phyloP scores from a whole-genome alignment of 352 stramenopile genomes.

The Globisporangium acanthophoron region DNA sequence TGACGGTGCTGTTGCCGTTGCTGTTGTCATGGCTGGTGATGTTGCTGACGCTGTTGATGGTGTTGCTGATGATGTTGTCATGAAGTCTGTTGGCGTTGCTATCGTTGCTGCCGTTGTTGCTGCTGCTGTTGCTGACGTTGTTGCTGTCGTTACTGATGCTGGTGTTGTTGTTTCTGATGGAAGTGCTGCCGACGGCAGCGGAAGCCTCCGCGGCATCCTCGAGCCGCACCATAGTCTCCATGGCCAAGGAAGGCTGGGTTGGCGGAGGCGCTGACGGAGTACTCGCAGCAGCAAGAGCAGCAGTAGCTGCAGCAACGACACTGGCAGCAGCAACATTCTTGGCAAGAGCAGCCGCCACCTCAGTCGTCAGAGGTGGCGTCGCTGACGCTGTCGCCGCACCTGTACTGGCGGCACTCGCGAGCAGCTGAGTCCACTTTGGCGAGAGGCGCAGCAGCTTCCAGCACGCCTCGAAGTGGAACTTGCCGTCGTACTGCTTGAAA shows the following conservation, averaged over 20 bases:
- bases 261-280: no score
- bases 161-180: not conserved
- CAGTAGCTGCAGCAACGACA: not conserved
- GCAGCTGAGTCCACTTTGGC: constrained; percentile 57
- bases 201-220: constrained; percentile 3
- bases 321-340: not conserved
- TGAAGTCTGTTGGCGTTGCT: no score
- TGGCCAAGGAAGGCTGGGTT: not conserved
- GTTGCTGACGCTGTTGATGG: no score
- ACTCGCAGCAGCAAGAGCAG: not conserved
- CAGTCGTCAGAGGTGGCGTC: not conserved
- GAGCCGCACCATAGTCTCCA: constrained; percentile 6
- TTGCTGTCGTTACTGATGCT: not conserved
- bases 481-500: constrained; percentile 36
- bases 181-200: not conserved
- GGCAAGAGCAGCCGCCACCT: not conserved
- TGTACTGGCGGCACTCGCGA: constrained; percentile 31
- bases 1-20: no score
- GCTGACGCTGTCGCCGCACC: not conserved
- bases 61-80: no score
- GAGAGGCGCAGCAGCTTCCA: constrained; percentile 65
- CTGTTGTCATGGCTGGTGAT: no score
- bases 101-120: constrained; percentile 1
- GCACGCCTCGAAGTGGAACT: constrained; percentile 67
- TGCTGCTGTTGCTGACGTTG: not conserved